phyloP scores from a whole-genome alignment of 2,329 filamentous ascomycete genomes.

The Sporothrix globosa region DNA sequence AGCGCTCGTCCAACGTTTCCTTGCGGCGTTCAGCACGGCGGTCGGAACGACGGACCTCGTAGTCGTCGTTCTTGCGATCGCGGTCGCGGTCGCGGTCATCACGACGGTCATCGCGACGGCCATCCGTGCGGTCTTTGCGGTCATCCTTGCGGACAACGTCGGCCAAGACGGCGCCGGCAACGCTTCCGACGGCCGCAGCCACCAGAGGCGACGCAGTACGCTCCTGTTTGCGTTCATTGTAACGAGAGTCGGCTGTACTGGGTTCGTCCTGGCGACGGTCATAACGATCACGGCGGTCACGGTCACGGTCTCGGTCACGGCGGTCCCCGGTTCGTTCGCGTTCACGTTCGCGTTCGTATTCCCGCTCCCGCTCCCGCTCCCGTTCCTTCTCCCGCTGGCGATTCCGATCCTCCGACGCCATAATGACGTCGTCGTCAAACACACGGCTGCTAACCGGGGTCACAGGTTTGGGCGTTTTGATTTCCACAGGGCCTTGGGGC shows the following conservation, averaged over 20 bases:
- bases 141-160: slow-evolving; percentile 1
- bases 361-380: slow-evolving; percentile 34
- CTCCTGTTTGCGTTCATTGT: neutral
- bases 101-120: slow-evolving; percentile 19
- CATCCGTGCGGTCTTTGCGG: slow-evolving; percentile 29
- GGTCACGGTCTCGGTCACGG: slow-evolving; percentile 19
- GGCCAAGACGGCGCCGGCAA: slow-evolving; percentile 14
- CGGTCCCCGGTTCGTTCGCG: slow-evolving; percentile 31
- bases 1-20: neutral
- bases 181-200: slow-evolving; percentile 24
- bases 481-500: slow-evolving; percentile 65
- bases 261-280: neutral
- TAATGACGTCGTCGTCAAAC: slow-evolving; percentile 54
- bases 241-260: neutral
- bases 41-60: neutral
- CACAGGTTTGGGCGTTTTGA: slow-evolving; percentile 86
- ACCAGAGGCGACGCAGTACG: slow-evolving; percentile 11
- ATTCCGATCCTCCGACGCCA: slow-evolving; percentile 39
- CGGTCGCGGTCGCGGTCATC: slow-evolving; percentile 38
- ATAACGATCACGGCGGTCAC: slow-evolving; percentile 2
- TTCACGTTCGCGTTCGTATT: slow-evolving; percentile 36
- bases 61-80: slow-evolving; percentile 21
- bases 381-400: slow-evolving; percentile 36
- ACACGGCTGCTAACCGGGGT: slow-evolving; percentile 71
- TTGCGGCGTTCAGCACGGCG: slow-evolving; percentile 28